Evolutionary conservation across 495 filamentous ascomycete genomes (phyloP).

Genomic region (Cryomyces antarcticus): DNA sequence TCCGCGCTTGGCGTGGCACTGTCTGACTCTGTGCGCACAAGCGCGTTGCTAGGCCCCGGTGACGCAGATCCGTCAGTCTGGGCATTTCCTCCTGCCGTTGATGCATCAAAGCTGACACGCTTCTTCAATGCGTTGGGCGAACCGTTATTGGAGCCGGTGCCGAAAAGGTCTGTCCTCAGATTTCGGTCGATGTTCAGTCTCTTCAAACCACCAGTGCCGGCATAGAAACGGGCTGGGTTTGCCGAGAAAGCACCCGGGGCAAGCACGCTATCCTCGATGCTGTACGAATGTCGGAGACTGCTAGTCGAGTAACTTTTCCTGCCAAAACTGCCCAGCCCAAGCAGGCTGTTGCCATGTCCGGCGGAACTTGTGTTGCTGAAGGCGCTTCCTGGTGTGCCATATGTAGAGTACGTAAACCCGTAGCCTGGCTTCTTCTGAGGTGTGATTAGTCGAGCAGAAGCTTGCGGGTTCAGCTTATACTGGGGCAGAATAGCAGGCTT

Average conservation of each 20-base stretch:
- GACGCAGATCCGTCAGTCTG: neutral
- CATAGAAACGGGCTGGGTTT: constrained; percentile 19
- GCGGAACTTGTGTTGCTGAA: constrained; percentile 48
- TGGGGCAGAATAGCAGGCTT: constrained; percentile 62
- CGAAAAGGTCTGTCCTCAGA: constrained; percentile 58
- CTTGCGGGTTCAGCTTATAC: constrained; percentile 70
- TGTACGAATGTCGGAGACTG: constrained; percentile 45
- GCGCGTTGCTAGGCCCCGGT: constrained; percentile 19
- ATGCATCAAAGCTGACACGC: constrained; percentile 74
- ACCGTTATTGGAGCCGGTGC: constrained; percentile 18
- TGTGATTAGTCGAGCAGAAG: constrained; percentile 56
- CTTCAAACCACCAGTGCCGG: constrained; percentile 49
- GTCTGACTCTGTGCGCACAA: constrained; percentile 19
- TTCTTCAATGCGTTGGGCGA: constrained; percentile 38
- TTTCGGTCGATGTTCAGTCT: constrained; percentile 76
- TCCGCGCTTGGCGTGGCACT: constrained; percentile 37
- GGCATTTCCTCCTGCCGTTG: constrained; percentile 4
- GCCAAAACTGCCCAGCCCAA: constrained; percentile 37
- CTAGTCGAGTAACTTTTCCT: constrained; percentile 47
- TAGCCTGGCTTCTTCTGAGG: constrained; percentile 55
- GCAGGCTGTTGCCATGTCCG: constrained; percentile 39
- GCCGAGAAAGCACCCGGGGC: constrained; percentile 70
- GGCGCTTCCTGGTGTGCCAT: constrained; percentile 58
- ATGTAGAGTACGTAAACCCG: constrained; percentile 78
- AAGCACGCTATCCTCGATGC: constrained; percentile 57